Evolutionary conservation across 352 stramenopile species (phyloP), one percentile per base, ranked within the genome.

Genomic region (Pythium angustatum): DNA sequence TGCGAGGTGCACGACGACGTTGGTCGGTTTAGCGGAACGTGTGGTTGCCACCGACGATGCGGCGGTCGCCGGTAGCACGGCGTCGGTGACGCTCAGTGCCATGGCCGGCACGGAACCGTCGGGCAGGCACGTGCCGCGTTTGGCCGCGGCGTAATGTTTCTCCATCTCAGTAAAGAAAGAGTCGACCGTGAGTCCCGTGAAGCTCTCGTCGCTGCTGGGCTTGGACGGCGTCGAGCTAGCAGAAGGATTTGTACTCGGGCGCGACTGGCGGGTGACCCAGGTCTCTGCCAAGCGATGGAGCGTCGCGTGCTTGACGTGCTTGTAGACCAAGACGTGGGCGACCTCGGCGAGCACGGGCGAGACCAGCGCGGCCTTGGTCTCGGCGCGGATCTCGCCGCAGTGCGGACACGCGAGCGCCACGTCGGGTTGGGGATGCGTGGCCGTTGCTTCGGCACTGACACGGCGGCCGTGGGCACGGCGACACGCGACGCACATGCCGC

Each of bases 91-190:
- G 40, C 80, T 88, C 17, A 91, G 71, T 12, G 80, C 79, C 76
- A 91, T 90, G 31, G 56, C 66, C 0, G 71, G 80, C 2, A 69
- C 44, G 22, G 53, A 49, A 12, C 77, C 58, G 19, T 86, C 80
- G 1, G 79, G 56, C 2, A 86, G 55, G 64, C 85, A 85, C 1
- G 59, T 56, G 1, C 83, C 78, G 9, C 80, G 78, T 56, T 83
- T 85, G 72, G 71, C 79, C 0, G 60, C 66, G 7, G 75, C 68
- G 17, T 85, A 59, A 38, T 84, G 74, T 27, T 68, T 68, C 38
- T 88, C 76, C 45, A 88, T 79, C 50, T 90, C 79, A 5, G 48
- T 45, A 41, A 91, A 83, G 57, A 91, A 88, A 62, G 79, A 80
- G 15, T 83, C 72, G 21, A 83, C 72, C 0, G 75, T 90, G 43